Percentiles rank a stretch among this genome's conserved stretches.
Conservation (phyloP, 139 green algal genomes). For the Tetradesmus obliquus region DNA sequence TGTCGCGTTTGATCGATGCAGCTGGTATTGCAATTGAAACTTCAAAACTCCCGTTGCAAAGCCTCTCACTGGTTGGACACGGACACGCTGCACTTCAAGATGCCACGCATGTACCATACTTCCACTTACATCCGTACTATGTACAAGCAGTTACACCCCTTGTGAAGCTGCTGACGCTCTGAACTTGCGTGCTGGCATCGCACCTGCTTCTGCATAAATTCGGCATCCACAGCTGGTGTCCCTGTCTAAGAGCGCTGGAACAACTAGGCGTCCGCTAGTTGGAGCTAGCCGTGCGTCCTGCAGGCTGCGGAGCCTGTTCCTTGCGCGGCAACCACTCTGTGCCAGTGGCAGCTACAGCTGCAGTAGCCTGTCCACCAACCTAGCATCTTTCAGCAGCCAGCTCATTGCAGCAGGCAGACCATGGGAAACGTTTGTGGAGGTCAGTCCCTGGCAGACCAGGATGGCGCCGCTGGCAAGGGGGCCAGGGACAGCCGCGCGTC, state of each 20-base stretch:
- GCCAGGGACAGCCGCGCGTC: neutral
- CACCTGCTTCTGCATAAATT: neutral
- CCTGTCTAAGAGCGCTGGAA: neutral
- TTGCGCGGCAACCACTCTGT: neutral
- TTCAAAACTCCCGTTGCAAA: neutral
- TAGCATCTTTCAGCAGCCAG: neutral
- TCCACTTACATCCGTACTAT: neutral
- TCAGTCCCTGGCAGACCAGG: neutral
- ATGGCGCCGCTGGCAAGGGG: neutral
- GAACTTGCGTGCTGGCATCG: neutral
- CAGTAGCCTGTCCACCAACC: neutral
- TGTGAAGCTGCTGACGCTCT: neutral
- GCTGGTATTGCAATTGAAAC: neutral
- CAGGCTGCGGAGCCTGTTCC: neutral
- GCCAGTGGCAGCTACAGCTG: neutral
- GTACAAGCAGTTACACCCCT: neutral
- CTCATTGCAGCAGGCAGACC: neutral
- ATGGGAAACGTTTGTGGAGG: conserved; percentile 37
- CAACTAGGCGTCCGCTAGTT: neutral
- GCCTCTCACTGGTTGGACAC: neutral
- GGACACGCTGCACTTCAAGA: neutral
- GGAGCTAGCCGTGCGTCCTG: neutral
- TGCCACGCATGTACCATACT: neutral
- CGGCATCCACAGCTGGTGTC: neutral
- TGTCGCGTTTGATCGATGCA: neutral